Base-by-base conservation (phyloP, 176 grass and related monocot species). In the Triticum dicoccoides region DNA sequence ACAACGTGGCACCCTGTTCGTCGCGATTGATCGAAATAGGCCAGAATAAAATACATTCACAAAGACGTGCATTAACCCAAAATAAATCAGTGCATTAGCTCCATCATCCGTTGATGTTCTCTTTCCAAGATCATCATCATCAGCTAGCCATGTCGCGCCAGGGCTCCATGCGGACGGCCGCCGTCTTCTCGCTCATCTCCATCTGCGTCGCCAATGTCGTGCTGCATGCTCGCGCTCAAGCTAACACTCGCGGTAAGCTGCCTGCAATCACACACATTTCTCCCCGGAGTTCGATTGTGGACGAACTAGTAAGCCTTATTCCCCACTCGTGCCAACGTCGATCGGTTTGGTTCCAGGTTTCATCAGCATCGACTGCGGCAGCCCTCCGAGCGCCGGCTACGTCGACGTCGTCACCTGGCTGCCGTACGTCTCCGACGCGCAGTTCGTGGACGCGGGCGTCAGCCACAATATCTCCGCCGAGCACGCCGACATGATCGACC, bases 381-480 rank as follows among this genome's bases (percentile, higher is more conserved):
- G 72, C 14, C 65, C 54, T 1, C 35, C 42, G 35, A 65, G 84
- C 68, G 2, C 88, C 24, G 14, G 30, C 41, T 89, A 81, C 23
- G 6, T 68, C 5, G 88, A 85, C 2, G 25, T 8, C n/a, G 9
- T 8, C 18, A 49, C 37, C 32, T 29, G 14, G 4, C 30, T 89
- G 18, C 17, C 44, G 0, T 89, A 85, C 77, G 82, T 85, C 76
- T 85, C 82, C 14, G 87, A 89, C 67, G 45, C 11, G 9, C 27
- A 73, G 35, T 89, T 89, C 68, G 73, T 54, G n/a, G 82, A 85
- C 77, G 51, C 68, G 9, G 87, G 87, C 39, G 82, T 65, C 17
- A 76, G 51, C 82, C 70, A 73, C 24, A 65, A 84, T 24, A 4
- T 84, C 56, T 84, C 82, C 29, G 63, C 30, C 5, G 74, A 24